phyloP scores from a whole-genome alignment of 2,329 filamentous ascomycete species.

The Beauveria sp. region DNA sequence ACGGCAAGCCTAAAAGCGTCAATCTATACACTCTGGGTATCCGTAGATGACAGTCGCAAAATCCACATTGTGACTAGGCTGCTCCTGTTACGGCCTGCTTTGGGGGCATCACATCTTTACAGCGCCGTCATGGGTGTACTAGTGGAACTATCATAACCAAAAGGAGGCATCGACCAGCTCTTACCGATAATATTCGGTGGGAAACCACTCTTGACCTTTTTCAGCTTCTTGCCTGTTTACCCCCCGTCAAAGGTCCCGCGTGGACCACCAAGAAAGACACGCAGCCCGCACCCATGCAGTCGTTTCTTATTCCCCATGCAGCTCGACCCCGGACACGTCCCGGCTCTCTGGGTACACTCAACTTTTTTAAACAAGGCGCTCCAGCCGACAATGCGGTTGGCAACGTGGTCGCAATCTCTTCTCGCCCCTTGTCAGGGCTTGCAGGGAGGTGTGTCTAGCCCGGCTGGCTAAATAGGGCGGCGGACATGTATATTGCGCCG shows the following conservation, averaged over 20 bases:
- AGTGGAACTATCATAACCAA: neutral
- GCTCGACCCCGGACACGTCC: neutral
- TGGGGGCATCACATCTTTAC: neutral
- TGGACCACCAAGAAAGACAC: neutral
- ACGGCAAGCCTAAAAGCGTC: too few relatives aligned
- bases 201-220: neutral
- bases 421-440: neutral
- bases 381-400: neutral
- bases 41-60: too few relatives aligned
- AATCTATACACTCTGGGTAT: too few relatives aligned
- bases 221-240: neutral
- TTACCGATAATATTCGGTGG: too few relatives aligned
- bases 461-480: neutral
- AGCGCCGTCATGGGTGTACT: too few relatives aligned
- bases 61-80: too few relatives aligned
- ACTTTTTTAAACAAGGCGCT: neutral
- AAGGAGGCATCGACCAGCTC: neutral
- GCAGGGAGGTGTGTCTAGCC: neutral
- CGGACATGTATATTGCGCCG: neutral
- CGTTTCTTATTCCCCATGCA: constrained; percentile 1
- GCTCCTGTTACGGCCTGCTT: too few relatives aligned
- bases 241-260: neutral
- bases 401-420: neutral
- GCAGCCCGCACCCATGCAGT: neutral
- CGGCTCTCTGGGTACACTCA: neutral